Base-by-base conservation (phyloP, 2,329 filamentous ascomycete species). In the Mycosphaerella sp. region DNA sequence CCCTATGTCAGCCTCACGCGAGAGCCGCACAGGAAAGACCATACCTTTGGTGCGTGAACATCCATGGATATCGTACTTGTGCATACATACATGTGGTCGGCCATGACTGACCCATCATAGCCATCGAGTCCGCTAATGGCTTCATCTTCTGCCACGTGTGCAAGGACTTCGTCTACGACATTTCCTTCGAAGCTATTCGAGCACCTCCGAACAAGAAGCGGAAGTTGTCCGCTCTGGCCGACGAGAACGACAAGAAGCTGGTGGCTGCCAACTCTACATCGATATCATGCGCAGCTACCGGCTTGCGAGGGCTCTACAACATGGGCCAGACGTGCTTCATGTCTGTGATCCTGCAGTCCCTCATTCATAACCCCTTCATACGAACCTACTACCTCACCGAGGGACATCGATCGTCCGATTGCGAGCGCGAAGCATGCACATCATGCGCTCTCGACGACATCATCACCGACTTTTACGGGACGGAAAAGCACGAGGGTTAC, bases 321-420 rank as follows among this genome's bases (percentile, higher is more conserved):
- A 92, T 95, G 69, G 93, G 92, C n/a, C 90, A 95, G 55, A 97
- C 93, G 9, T 98, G 92, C 75, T 98, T 96, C 72, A 92, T 97
- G 79, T 95, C 93, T 64, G 92, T 96, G 31, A 90, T 97, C 45
- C 78, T 98, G 12, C 93, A 97, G 70, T 90, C 87, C 53, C 84
- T 98, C 63, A 81, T 97, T 51, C 92, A 96, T 74, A 96, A 97
- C 67, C 92, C 92, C 0, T 80, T 96, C 43, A 80, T 98, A 31
- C 84, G 89, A 56, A 91, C 92, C 63, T 97, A 89, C 71, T 97
- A 95, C 70, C 83, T 98, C 5, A 85, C 87, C 40, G 91, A 95
- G 68, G 89, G 91, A 0, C 92, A 98, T 70, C 85, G 86, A 64
- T 85, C 83, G 53, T 80, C 78, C 62, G 86, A 89, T 21, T 97